Percentiles rank a stretch among this genome's conserved stretches.
Conservation (phyloP, 1,284 basidiomycete species). For the Ustilago nuda region DNA sequence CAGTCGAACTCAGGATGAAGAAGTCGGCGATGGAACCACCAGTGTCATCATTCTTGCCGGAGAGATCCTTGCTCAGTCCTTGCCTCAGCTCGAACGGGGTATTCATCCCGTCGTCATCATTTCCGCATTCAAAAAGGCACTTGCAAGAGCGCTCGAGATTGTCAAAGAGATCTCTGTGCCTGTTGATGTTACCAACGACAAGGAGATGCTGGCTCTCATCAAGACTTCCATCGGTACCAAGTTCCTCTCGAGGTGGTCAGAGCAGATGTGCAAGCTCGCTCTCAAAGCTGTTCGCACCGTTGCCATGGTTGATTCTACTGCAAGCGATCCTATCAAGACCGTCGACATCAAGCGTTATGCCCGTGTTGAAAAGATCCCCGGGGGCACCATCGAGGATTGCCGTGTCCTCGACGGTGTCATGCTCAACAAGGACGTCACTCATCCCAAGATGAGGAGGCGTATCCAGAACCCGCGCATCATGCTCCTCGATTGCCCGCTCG, state of each 20-base stretch:
- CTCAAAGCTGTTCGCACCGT: conserved; percentile 91
- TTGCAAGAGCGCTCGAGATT: conserved; percentile 89
- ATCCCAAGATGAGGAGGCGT: conserved; percentile 93
- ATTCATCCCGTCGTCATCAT: conserved; percentile 99
- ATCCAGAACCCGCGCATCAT: conserved; percentile 92
- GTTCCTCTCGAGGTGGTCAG: conserved; percentile 94
- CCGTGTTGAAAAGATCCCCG: conserved; percentile 95
- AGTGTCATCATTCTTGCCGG: conserved; percentile 97
- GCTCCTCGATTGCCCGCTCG: conserved; percentile 92
- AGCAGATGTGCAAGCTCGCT: conserved; percentile 96
- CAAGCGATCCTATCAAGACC: conserved; percentile 70
- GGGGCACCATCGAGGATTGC: conserved; percentile 95
- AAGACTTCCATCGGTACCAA: conserved; percentile 99
- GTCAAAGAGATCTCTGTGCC: conserved; percentile 88
- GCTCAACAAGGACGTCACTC: conserved; percentile 99
- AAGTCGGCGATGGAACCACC: conserved; percentile 97
- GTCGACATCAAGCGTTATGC: conserved; percentile 99
- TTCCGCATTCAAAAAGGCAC: conserved; percentile 94
- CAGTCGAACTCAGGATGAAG: conserved; percentile 95
- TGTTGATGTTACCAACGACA: conserved; percentile 86
- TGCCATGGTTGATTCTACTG: conserved; percentile 71
- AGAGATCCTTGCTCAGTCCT: conserved; percentile 96
- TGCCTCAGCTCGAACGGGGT: conserved; percentile 90
- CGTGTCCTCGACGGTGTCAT: conserved; percentile 90
- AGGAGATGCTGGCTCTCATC: conserved; percentile 94